Evolutionary conservation across 2,329 filamentous ascomycete species (phyloP).

Genomic region (Laburnicola sp.): DNA sequence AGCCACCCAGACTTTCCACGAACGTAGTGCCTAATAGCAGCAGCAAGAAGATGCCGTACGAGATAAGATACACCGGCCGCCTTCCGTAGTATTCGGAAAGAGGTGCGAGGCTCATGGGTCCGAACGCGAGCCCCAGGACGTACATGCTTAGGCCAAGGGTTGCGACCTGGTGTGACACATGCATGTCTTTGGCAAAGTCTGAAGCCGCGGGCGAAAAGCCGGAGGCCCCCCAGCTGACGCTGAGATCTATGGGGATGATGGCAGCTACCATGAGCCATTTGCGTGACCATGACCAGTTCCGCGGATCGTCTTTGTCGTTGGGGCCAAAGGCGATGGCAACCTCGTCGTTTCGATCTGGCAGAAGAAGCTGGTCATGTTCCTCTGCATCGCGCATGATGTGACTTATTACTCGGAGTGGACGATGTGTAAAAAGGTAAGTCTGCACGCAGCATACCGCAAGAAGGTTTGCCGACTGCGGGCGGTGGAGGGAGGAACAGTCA

Average conservation of each 20-base stretch:
- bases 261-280: not conserved
- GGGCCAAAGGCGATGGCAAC: no score
- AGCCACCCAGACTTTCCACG: constrained; percentile 46
- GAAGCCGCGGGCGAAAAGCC: constrained; percentile 48
- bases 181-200: constrained; percentile 49
- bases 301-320: not conserved
- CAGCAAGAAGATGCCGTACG: constrained; percentile 50
- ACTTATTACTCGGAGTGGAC: no score
- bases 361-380: no score
- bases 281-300: not conserved
- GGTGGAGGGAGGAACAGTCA: no score
- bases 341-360: no score
- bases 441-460: no score
- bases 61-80: constrained; percentile 48
- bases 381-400: no score
- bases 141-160: constrained; percentile 53
- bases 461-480: no score
- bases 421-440: no score
- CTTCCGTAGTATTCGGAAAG: constrained; percentile 49
- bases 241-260: not conserved
- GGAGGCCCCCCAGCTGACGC: not conserved
- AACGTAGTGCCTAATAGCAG: constrained; percentile 50
- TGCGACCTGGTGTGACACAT: constrained; percentile 46
- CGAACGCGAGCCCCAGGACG: constrained; percentile 51
- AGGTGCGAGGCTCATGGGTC: constrained; percentile 41